Evolutionary conservation across 805 yeast genomes (phyloP).

Genomic region (Wickerhamomyces queroliae): DNA sequence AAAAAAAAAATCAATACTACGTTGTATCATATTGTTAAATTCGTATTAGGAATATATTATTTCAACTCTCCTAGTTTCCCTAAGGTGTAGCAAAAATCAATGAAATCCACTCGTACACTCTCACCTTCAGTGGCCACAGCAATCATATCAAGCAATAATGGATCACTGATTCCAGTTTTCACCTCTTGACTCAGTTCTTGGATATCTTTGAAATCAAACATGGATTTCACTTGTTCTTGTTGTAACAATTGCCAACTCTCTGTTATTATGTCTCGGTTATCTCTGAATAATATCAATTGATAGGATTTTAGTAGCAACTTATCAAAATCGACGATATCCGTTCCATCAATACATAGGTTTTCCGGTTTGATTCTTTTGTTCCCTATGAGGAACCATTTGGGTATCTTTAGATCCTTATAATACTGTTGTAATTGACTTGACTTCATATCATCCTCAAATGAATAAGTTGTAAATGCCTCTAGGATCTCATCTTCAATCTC

Average conservation of each 20-base stretch:
- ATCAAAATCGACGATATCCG: slow-evolving; percentile 43
- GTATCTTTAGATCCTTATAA: slow-evolving; percentile 27
- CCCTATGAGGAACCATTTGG: slow-evolving; percentile 22
- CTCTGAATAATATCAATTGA: slow-evolving; percentile 33
- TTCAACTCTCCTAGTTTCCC: slow-evolving; percentile 41
- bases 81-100: slow-evolving; percentile 41
- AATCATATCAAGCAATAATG: slow-evolving; percentile 39
- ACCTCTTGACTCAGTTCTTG: slow-evolving; percentile 25
- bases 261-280: slow-evolving; percentile 30
- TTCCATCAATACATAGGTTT: slow-evolving; percentile 32
- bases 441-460: slow-evolving; percentile 37
- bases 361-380: slow-evolving; percentile 16
- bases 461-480: slow-evolving; percentile 34
- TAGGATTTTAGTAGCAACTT: slow-evolving; percentile 34
- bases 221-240: slow-evolving; percentile 14
- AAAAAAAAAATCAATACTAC: background rate
- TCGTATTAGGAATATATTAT: background rate
- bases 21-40: background rate
- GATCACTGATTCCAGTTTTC: slow-evolving; percentile 26
- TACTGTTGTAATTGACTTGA: slow-evolving; percentile 22
- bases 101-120: slow-evolving; percentile 30
- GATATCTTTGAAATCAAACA: slow-evolving; percentile 33
- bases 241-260: slow-evolving; percentile 36
- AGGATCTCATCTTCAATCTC: slow-evolving; percentile 39
- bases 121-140: slow-evolving; percentile 34